phyloP scores from a whole-genome alignment of 192 early-diverging fungal genomes.

The Irineochytrium annulatum region DNA sequence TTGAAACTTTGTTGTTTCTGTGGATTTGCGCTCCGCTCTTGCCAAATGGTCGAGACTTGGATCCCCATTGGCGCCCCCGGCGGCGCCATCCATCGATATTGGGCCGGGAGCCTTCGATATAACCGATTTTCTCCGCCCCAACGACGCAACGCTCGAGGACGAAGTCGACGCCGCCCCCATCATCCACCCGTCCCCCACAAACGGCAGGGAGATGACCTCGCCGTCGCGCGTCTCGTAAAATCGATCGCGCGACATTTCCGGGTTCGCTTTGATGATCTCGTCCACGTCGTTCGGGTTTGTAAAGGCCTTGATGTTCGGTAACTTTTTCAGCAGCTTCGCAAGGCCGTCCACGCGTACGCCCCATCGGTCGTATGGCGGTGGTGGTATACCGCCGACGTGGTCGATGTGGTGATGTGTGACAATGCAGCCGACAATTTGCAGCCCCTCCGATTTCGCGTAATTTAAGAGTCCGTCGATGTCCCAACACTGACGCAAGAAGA shows the following conservation, averaged over 20 bases:
- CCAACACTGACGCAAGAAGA: constrained; percentile 65
- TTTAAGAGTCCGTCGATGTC: constrained; percentile 80
- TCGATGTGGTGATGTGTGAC: constrained; percentile 87
- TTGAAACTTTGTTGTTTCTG: constrained; percentile 35
- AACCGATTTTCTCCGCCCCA: neutral
- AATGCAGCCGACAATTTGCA: constrained; percentile 67
- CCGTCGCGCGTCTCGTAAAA: constrained; percentile 61
- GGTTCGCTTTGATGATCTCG: constrained; percentile 62
- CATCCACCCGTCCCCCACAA: neutral
- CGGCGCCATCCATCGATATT: neutral
- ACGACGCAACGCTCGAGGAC: neutral
- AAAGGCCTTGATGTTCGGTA: constrained; percentile 70
- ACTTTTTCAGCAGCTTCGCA: constrained; percentile 63
- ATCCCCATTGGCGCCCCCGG: neutral
- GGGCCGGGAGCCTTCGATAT: neutral
- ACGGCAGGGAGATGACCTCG: constrained; percentile 40
- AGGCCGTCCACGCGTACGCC: constrained; percentile 77
- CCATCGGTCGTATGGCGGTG: constrained; percentile 76
- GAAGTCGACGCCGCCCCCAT: neutral
- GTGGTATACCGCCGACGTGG: constrained; percentile 80
- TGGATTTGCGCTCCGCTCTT: no score
- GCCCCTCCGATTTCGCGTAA: constrained; percentile 50
- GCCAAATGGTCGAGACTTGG: no score
- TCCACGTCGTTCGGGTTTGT: constrained; percentile 75
- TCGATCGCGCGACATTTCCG: constrained; percentile 50